Base-by-base conservation (phyloP, 192 early-diverging fungal genomes). In the Umbelopsis vinacea region DNA sequence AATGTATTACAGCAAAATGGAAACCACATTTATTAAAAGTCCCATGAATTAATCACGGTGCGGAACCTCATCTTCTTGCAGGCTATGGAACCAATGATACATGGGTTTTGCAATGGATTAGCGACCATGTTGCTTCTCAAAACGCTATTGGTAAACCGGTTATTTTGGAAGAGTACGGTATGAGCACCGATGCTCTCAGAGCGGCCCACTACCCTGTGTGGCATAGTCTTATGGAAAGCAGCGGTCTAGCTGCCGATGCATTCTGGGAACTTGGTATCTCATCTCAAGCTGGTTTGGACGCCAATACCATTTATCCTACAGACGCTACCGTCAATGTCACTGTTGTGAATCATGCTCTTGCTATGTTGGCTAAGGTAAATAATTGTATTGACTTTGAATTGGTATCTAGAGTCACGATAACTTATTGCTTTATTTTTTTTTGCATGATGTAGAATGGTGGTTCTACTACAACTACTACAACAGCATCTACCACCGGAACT, bases 101-200 rank as follows among this genome's bases (percentile, higher is more conserved):
- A 21, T 50, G 48, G 48, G 7, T 8, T 3, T n/a, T 57, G 21
- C 26, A 82, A 33, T 82, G 75, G 57, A 82, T 81, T 60, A 38
- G 71, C 53, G 66, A 69, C 46, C 81, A 82, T 63, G 48, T 67
- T 33, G n/a, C 46, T 23, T 69, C 71, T 43, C 78, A 60, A 15
- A 75, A 82, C 35, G 15, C 33, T 17, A 46, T 82, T 12, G 69
- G 69, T 26, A 82, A 82, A 54, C 81, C 81, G 15, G 54, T 82
- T 4, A 66, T 74, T 29, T 15, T 79, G 45, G 78, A 63, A 11
- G 78, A 79, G 46, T 79, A 69, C 60, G 78, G 78, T 12, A 33
- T 80, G 12, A 60, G 23, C 29, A 63, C 69, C 38, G 52, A 75
- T 29, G 37, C 57, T 29, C 26, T 63, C 29, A 29, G 57, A 63